Conservation (phyloP, 1,284 basidiomycete genomes). For the Inonotus obliquus region DNA sequence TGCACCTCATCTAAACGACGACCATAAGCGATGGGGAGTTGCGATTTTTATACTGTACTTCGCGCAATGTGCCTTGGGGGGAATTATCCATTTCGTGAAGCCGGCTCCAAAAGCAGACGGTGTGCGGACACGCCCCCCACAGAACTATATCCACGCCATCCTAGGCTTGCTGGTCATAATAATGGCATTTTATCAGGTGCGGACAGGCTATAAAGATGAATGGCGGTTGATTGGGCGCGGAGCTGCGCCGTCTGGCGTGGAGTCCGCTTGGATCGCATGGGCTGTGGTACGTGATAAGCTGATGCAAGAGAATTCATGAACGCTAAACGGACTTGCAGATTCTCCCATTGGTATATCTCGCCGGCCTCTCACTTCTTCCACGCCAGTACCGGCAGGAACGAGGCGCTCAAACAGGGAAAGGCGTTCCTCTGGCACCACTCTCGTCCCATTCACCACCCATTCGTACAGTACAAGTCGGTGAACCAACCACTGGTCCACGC, state of each 20-base stretch:
- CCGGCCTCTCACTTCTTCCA: constrained; percentile 42
- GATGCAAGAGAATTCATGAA: constrained; percentile 1
- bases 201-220: constrained; percentile 41
- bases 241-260: constrained; percentile 32
- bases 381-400: constrained; percentile 43
- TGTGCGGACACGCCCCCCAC: constrained; percentile 41
- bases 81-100: constrained; percentile 56
- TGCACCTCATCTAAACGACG: constrained; percentile 39
- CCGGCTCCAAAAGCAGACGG: constrained; percentile 7
- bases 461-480: neutral
- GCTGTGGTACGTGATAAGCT: constrained; percentile 38
- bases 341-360: constrained; percentile 41
- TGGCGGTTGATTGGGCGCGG: constrained; percentile 45
- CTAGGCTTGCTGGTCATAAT: constrained; percentile 48
- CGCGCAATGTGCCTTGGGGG: constrained; percentile 52
- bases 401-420: neutral
- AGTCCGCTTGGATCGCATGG: constrained; percentile 49
- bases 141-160: constrained; percentile 57
- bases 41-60: constrained; percentile 58
- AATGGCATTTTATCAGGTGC: constrained; percentile 50
- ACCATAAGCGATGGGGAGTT: constrained; percentile 57
- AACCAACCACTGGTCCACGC: neutral
- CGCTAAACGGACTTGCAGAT: constrained; percentile 29
- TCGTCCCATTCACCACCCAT: neutral
- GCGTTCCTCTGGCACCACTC: neutral